Evolutionary conservation across 1,284 basidiomycete genomes (phyloP).

Genomic region (Porodaedalea pini): DNA sequence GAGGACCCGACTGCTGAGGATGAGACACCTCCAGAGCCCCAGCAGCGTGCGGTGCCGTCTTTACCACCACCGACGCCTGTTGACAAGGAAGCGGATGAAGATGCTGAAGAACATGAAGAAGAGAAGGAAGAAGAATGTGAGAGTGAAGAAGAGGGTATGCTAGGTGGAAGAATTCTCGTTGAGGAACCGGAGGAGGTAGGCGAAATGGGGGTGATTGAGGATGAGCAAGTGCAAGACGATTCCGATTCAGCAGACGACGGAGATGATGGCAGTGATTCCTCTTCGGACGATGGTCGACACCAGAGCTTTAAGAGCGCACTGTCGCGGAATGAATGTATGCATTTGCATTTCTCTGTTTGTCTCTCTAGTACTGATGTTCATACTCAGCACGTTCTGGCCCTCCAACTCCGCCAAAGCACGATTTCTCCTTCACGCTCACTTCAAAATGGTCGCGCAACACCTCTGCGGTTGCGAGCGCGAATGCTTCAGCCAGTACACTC

Average conservation of each 20-base stretch:
- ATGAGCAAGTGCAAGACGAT: background rate
- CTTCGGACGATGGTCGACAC: background rate
- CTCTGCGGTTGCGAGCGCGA: conserved; percentile 6
- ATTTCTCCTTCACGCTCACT: background rate
- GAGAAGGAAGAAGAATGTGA: conserved; percentile 13
- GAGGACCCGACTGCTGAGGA: background rate
- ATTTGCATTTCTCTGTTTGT: background rate
- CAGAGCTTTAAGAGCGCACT: background rate
- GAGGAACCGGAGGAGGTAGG: conserved; percentile 5
- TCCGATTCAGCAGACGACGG: background rate
- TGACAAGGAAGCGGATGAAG: background rate
- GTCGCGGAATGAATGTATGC: background rate
- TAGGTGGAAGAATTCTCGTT: background rate
- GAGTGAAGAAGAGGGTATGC: background rate
- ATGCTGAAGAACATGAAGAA: conserved; percentile 11
- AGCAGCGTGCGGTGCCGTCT: background rate
- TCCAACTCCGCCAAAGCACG: background rate
- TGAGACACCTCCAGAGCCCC: background rate
- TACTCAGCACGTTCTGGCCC: background rate
- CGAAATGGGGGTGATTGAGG: background rate
- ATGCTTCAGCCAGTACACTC: background rate
- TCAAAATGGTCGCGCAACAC: conserved; percentile 17
- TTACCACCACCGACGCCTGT: background rate
- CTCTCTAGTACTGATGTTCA: background rate
- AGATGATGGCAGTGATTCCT: background rate